Percentiles rank a stretch among this genome's conserved stretches.
phyloP scores from a whole-genome alignment of 2,329 filamentous ascomycete genomes.

The Camillea tinctor region DNA sequence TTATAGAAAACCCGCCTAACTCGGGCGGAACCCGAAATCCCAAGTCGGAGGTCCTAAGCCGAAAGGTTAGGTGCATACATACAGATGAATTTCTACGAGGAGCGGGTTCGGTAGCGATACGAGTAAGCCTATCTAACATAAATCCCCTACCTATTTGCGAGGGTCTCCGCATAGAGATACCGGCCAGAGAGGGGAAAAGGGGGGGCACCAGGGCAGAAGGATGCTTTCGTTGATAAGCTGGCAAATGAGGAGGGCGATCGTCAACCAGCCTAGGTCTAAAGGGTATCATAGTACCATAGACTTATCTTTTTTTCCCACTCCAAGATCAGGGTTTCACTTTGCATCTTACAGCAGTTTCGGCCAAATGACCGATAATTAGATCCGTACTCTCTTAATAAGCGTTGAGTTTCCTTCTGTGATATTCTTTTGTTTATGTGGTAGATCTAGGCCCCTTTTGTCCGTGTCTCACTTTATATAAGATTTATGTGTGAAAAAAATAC shows the following conservation, averaged over 20 bases:
- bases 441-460: too few relatives aligned
- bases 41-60: background rate
- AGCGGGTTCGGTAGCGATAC: background rate
- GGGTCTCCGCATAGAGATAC: background rate
- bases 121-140: background rate
- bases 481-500: too few relatives aligned
- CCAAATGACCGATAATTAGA: too few relatives aligned
- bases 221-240: background rate
- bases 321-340: background rate
- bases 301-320: background rate
- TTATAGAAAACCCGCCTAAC: background rate
- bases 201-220: too few relatives aligned
- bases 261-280: background rate
- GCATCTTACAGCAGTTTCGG: background rate
- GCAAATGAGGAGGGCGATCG: background rate
- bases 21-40: background rate
- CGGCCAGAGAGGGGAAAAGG: background rate
- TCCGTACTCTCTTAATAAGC: too few relatives aligned
- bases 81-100: background rate
- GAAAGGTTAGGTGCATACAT: background rate
- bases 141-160: too few relatives aligned
- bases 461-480: too few relatives aligned
- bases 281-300: background rate
- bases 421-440: too few relatives aligned
- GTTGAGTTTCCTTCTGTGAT: too few relatives aligned